Conservation (phyloP, 2,329 filamentous ascomycete species). For the Hypoxylon sp. region DNA sequence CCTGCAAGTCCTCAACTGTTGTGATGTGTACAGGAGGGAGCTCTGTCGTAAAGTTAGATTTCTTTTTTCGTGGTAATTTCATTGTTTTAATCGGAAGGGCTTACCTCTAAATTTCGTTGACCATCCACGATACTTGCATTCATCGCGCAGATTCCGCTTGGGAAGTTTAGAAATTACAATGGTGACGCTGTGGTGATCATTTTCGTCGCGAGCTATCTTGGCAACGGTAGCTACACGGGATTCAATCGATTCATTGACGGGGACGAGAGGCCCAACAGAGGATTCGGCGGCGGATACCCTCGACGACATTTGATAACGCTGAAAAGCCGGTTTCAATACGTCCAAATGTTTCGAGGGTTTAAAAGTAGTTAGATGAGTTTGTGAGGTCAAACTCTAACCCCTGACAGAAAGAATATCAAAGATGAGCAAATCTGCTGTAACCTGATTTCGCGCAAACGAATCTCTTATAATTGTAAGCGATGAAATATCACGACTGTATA, state of each 20-base stretch:
- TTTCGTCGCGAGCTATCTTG: conserved; percentile 11
- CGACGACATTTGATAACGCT: conserved; percentile 6
- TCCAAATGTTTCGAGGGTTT: background rate
- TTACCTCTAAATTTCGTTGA: conserved; percentile 15
- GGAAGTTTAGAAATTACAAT: conserved; percentile 15
- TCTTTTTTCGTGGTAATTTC: background rate
- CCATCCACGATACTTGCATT: conserved; percentile 16
- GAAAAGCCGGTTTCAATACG: background rate
- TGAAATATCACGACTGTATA: background rate
- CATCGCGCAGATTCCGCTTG: conserved; percentile 12
- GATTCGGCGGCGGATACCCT: background rate
- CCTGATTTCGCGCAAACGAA: background rate
- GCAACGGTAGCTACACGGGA: background rate
- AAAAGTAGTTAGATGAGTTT: background rate
- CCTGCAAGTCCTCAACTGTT: conserved; percentile 5
- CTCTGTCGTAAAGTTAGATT: conserved; percentile 11
- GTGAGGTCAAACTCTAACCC: background rate
- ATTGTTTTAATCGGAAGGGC: background rate
- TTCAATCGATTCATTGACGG: conserved; percentile 11
- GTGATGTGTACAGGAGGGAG: conserved; percentile 8
- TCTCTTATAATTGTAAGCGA: background rate
- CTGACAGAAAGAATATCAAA: background rate
- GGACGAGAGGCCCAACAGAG: background rate
- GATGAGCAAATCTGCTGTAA: background rate
- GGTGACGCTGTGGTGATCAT: conserved; percentile 16